These are phyloP conservation scores for Ramularia endophylla DNA, from an alignment of 2,329 filamentous ascomycete species.

Conservation along the genomic window DNA sequence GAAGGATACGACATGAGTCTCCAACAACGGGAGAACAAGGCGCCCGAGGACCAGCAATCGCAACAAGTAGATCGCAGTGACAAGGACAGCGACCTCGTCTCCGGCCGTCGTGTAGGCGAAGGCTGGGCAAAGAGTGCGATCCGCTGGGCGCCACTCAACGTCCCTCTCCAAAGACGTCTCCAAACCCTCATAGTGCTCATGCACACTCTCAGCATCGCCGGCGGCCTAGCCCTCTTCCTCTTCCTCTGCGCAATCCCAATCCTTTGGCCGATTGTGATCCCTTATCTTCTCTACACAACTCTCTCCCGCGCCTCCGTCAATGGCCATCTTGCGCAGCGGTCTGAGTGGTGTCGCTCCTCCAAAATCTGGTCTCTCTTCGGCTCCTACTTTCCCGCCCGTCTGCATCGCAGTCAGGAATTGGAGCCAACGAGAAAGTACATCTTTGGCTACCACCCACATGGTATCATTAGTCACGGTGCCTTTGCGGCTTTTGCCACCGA, in stretches of 20 bases:
- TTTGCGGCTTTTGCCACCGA: slow-evolving; percentile 90
- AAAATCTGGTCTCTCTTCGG: slow-evolving; percentile 84
- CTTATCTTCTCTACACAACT: slow-evolving; percentile 79
- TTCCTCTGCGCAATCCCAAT: slow-evolving; percentile 85
- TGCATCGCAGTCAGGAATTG: slow-evolving; percentile 79
- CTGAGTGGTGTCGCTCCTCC: slow-evolving; percentile 64
- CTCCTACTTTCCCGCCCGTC: slow-evolving; percentile 80
- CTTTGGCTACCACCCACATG: slow-evolving; percentile 94
- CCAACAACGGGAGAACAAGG: slow-evolving; percentile 32
- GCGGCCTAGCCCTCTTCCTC: slow-evolving; percentile 70
- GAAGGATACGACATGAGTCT: slow-evolving; percentile 17
- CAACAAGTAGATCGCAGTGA: slow-evolving; percentile 11
- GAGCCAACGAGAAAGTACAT: slow-evolving; percentile 85
- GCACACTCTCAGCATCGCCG: slow-evolving; percentile 45
- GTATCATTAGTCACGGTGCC: slow-evolving; percentile 95
- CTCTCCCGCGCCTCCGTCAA: slow-evolving; percentile 72
- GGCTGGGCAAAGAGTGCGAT: slow-evolving; percentile 54
- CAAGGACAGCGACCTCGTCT: slow-evolving; percentile 39
- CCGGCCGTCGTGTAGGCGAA: slow-evolving; percentile 48
- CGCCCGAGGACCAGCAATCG: slow-evolving; percentile 19
- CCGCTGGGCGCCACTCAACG: slow-evolving; percentile 79
- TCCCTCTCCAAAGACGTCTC: slow-evolving; percentile 48
- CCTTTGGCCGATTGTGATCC: slow-evolving; percentile 72
- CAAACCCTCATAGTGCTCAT: slow-evolving; percentile 46
- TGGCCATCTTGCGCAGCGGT: slow-evolving; percentile 68